Base-by-base conservation (phyloP, 2,329 filamentous ascomycete genomes). In the Nemania abortiva region DNA sequence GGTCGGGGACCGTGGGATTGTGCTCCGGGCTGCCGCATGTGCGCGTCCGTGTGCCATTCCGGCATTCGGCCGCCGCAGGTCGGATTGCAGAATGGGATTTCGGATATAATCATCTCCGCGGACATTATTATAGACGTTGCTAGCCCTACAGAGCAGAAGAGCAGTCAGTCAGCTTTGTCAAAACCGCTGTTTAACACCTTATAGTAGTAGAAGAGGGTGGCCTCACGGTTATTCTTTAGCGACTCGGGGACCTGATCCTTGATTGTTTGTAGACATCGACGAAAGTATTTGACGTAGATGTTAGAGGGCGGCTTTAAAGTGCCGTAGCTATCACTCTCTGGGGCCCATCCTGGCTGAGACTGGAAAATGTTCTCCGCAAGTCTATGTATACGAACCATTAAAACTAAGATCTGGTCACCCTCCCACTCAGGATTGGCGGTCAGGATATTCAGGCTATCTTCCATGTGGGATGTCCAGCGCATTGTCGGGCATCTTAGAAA, bases 391-490 rank as follows among this genome's bases (percentile, higher is more conserved):
- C 65, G 74, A 7, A 74, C 74, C 58, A 79, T 74, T 1, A 70
- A 54, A 6, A 83, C 81, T 2, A 91, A 79, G 1, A 87, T 72
- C 31, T 81, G 79, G 73, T 91, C 89, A 1, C 82, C 82, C 0
- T 82, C 79, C 27, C 80, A 81, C 64, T 89, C 85, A 7, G 81
- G 81, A 1, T 82, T 78, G 18, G 82, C 78, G 4, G 81, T 78
- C 0, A 91, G 78, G 1, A 82, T 71, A 4, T 81, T 77, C 0
- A 90, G 78, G 42, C 84, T 87, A 42, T 90, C 87, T 34, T 89
- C 87, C 81, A 91, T 84, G 60, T 89, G 84, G 1, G 84, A 72
- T 0, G 84, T 89, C 89, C 89, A 91, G 2, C 80, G 81, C 57
- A 90, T 75, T 5, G 72, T 67, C 29, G 76, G 70, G n/a, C 68